Conservation (phyloP, 75 land plant species). For the Chamaecyparis obtusa region DNA sequence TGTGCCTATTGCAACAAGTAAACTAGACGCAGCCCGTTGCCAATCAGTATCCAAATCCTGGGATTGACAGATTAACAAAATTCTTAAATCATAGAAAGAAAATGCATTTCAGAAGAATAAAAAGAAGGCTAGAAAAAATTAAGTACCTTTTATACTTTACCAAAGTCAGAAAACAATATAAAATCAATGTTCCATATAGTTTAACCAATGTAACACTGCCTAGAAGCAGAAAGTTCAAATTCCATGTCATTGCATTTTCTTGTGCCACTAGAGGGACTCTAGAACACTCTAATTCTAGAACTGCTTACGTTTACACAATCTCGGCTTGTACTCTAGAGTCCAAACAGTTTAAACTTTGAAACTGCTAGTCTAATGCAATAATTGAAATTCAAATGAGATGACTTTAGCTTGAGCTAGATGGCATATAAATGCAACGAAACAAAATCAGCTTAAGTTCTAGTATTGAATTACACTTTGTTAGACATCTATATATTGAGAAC, state of each 20-base stretch:
- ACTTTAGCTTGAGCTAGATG: not conserved
- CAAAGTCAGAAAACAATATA: not conserved
- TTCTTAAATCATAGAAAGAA: not conserved
- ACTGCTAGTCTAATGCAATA: not conserved
- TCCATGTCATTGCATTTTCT: not conserved
- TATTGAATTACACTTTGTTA: not conserved
- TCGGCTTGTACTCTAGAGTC: not conserved
- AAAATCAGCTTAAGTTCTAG: not conserved
- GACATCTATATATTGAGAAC: not conserved
- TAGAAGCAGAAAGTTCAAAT: not conserved
- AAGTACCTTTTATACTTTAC: not conserved
- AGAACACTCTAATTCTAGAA: not conserved
- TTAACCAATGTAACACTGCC: not conserved
- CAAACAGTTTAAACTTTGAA: not conserved
- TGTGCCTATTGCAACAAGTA: conserved; percentile 89
- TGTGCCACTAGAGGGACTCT: not conserved
- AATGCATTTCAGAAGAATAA: not conserved
- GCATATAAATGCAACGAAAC: not conserved
- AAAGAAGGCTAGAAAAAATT: not conserved
- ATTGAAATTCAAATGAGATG: not conserved
- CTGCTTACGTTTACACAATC: not conserved
- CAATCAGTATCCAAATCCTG: conserved; percentile 84
- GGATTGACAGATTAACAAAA: conserved; percentile 7
- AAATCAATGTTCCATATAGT: not conserved
- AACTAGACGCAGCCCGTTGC: conserved; percentile 85